Evolutionary conservation across 306 rosid genomes (phyloP).

Genomic region (Castanea mollissima): DNA sequence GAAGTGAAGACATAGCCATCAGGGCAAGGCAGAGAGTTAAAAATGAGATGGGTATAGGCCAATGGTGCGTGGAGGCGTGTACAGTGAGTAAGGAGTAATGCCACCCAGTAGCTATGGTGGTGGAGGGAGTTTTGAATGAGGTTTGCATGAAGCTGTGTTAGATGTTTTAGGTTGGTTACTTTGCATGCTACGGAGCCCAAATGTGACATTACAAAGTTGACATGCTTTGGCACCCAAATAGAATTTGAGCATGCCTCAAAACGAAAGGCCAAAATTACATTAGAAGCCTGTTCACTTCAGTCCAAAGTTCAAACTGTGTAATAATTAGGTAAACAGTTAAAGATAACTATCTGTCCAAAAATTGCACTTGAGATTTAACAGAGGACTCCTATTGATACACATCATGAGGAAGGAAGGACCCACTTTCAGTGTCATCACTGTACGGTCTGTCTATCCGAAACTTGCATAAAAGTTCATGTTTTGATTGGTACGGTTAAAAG

Average conservation of each 20-base stretch:
- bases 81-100: constrained; percentile 51
- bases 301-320: too few species aligned
- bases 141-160: constrained; percentile 54
- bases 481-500: too few species aligned
- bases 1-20: constrained; percentile 36
- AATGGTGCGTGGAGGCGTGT: constrained; percentile 53
- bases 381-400: too few species aligned
- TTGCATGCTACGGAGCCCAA: constrained; percentile 15
- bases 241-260: neutral
- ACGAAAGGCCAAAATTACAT: neutral
- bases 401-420: too few species aligned
- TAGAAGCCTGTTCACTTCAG: neutral
- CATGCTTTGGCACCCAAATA: neutral
- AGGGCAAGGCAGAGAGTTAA: constrained; percentile 35
- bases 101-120: constrained; percentile 45
- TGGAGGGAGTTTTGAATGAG: constrained; percentile 45
- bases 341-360: too few species aligned
- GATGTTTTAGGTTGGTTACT: constrained; percentile 26
- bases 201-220: neutral
- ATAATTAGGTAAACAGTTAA: too few species aligned
- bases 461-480: too few species aligned
- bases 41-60: constrained; percentile 42
- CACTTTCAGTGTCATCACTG: too few species aligned
- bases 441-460: too few species aligned
- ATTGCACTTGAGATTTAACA: too few species aligned